Base-by-base conservation (phyloP, 208 protist genomes). In the Pavlovales sp. region DNA sequence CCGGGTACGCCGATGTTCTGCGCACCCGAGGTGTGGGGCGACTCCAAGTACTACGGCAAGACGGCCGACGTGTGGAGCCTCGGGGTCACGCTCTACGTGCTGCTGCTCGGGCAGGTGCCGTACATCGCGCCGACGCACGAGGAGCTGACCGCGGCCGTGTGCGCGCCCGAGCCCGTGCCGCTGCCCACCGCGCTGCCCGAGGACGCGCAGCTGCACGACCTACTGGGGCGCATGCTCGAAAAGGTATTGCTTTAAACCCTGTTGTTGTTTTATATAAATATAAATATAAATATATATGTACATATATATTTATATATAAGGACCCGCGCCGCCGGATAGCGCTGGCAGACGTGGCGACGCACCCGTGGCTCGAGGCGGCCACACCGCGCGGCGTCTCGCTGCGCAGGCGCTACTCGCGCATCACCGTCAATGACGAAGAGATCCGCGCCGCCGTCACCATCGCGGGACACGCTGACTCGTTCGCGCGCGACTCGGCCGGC, bases 61-160 rank as follows among this genome's bases (percentile, higher is more conserved):
- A 37, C 26, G 0, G 85, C 85, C 32, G 85, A 88, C 71, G 47
- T 88, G 7, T 88, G 85, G 85, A 14, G 36, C 10, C 85, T 88
- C 71, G 85, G 85, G 22, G 85, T 88, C 28, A 88, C 85, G 20
- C 85, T 88, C 20, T 47, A 80, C 85, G 85, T 42, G n/a, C 75
- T 88, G 78, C 34, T 44, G 34, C 37, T 77, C 38, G 85, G 85
- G 11, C n/a, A 8, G 18, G 14, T 79, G 34, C 85, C 85, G 10
- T 88, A 37, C 66, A 22, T 44, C 7, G 0, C 36, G 10, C 0
- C 28, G n/a, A 28, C 66, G 41, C 82, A 86, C 41, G 41, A 86
- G 47, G 26, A 86, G 82, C 82, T 86, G 10, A 77, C 44, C 82
- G 66, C 38, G 57, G 32, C 5, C 14, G 57, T 57, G 20, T 8